Evolutionary conservation across 2,329 filamentous ascomycete genomes (phyloP), one percentile per base, ranked within the genome.

Genomic region (Phaeosphaeriaceae sp.): DNA sequence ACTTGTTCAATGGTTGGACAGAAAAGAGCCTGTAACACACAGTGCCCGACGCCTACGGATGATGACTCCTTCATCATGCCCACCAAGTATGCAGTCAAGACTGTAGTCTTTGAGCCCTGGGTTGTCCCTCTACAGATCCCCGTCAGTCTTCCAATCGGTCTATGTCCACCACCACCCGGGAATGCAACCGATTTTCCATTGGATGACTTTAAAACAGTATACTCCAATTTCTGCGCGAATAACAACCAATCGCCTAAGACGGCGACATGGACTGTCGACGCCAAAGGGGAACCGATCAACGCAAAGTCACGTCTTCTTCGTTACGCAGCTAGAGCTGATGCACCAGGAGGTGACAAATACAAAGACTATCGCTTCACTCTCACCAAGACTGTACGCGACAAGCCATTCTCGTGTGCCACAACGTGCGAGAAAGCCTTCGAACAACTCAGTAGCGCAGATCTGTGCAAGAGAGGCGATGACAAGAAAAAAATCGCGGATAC

Each of bases 91-190:
- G 49, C 43, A 4, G 49, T 59, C 44, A 56, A 55, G 15, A 59
- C 56, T 3, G 40, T 49, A 1, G 43, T 52, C 3, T 17, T 60
- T 8, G 54, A 57, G 28, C 54, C 54, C 2, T 60, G 58, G 58
- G 17, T 21, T 3, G 46, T 56, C 6, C 47, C 48, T 24, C 23
- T 47, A 8, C 50, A 54, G n/a, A 17, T 43, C 2, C 51, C 50
- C 7, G 43, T 60, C 4, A 24, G 23, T n/a, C 19, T 46, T 8
- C 53, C 58, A 0, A 51, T 56, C 8, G 43, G 30, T 6, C 5
- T 42, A 8, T 60, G 54, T 54, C 43, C 47, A 9, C 51, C 40
- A 15, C 40, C 40, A 22, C 24, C 30, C 4, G 50, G 21, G 19
- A 46, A 56, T 26, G 28, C 42, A 8, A 54, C 50, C 4, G 21